Base-by-base conservation (phyloP, 179 eudicot species). In the Spergularia azorica region DNA sequence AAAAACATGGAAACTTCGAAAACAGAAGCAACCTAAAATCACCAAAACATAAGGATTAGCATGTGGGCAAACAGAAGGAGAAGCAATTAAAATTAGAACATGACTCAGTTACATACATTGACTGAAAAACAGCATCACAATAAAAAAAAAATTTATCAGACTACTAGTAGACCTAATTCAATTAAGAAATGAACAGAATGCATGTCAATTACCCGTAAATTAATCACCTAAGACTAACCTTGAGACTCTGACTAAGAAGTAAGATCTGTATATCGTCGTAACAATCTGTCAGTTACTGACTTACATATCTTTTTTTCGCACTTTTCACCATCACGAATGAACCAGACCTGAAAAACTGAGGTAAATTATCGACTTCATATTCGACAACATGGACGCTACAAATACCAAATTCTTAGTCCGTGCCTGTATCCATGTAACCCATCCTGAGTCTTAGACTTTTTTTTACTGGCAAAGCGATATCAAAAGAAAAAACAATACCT, bases 21-120 rank as follows among this genome's bases (percentile, higher is more conserved):
- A 65, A 17, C 65, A 46, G 56, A 26, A 76, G 64, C 26, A 80
- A 71, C 57, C 67, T 71, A 38, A 57, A 67, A 17, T 36, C 73
- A 80, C 54, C 21, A 36, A n/a, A 38, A 16, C 58, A 67, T 21
- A 50, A 72, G 83, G 63, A 9, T 46, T 59, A 74, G 51, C 75
- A 74, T 61, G 64, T 63, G 48, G 48, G 10, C 38, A 4, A 58
- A 78, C 48, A 74, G 75, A 60, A 52, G 75, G 14, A 75, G 75
- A 79, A 59, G 59, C 46, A 60, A 55, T 56, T 63, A 63, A 59
- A 60, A 55, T 56, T 63, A 63, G 60, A 62, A 62, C 66, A 54
- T 54, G 46, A 26, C 69, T 15, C 2, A 32, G 46, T 68, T 74
- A 61, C 17, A 41, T 62, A 38, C 17, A 57, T 58, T 69, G 46